Evolutionary conservation across 257 asterid genomes (phyloP), one percentile per base, ranked within the genome.

Genomic region (Lantana camara): DNA sequence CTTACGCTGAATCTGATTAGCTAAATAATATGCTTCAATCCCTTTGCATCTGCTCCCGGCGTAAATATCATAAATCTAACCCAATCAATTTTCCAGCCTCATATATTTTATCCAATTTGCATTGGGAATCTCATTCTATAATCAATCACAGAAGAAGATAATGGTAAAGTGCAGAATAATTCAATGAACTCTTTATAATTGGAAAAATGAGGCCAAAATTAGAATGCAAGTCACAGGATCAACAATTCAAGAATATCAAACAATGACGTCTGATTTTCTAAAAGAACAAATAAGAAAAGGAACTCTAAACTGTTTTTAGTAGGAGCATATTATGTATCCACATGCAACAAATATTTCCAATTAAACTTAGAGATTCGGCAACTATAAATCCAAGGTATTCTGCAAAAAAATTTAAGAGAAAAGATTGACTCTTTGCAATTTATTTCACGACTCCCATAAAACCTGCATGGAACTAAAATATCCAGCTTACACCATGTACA

Each of bases 391-490:
- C 47, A 67, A 56, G 57, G 65, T n/a, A 37, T 58, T 51, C 13
- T 2, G 32, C n/a, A 20, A 0, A 27, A 70, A 19, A 37, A 54
- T 32, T 40, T 37, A 38, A 38, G 10, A 14, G 27, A 54, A 44
- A n/a, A 7, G 9, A 5, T 1, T 3, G 7, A 27, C 40, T 27
- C 11, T 53, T 66, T 14, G 58, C 64, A 67, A 47, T 54, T 60
- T 14, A 42, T 34, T 56, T 51, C 29, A 42, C 41, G 12, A 66
- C 49, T 45, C 66, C n/a, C 42, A 55, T 63, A 60, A 73, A 56
- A 34, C 73, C 77, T 49, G 68, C 78, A 75, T 66, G 61, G 57
- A 35, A n/a, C 64, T 32, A 40, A 50, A 64, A 64, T 58, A 49
- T 56, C 49, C 52, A 27, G 32, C 32, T 27, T 27, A 27, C 32